Evolutionary conservation across 257 asterid species (phyloP), one percentile per base, ranked within the genome.

Genomic region (Prunella vulgaris): DNA sequence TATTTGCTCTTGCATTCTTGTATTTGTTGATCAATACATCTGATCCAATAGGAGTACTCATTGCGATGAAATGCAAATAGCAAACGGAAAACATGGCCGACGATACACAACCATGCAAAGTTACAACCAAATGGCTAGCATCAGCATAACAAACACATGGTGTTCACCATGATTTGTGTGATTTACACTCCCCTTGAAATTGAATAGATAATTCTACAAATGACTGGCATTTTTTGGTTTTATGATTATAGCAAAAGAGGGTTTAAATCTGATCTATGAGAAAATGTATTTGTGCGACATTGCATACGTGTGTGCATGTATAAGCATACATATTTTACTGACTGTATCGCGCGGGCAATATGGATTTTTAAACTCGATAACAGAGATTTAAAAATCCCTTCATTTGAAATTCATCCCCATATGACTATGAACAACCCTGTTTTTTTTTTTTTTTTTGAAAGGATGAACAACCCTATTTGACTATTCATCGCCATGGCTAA

Each of bases 21-120:
- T 87, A 89, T 72, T 76, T 87, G 38, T 5, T 54, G 59, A 75
- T 80, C 79, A 89, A 60, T 0, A 12, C 79, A 66, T 37, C 96
- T 88, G 80, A n/a, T 52, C 15, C 53, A 70, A 7, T 5, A 8
- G 14, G 9, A 30, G 4, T 8, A 8, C 4, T 7, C 4, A 18
- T 7, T 51, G 20, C 0, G 5, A 20, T 0, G 1, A 7, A 49
- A 17, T 51, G 21, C 21, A 46, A 46, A n/a, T 21, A 5, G 8
- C 9, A 15, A n/a, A n/a, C n/a, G n/a, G n/a, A n/a, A 7, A n/a
- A 15, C 21, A 46, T 13, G 56, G 53, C 8, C 4, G 53, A 44
- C 7, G 8, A 14, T 44, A n/a, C n/a, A n/a, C n/a, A 14, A 46
- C 21, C n/a, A 40, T 40, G 28, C 42, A 38, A 38, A 38, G 48